These are phyloP conservation scores for Baeospora myosura DNA, from an alignment of 1,284 basidiomycete species.

Conservation along the genomic window DNA sequence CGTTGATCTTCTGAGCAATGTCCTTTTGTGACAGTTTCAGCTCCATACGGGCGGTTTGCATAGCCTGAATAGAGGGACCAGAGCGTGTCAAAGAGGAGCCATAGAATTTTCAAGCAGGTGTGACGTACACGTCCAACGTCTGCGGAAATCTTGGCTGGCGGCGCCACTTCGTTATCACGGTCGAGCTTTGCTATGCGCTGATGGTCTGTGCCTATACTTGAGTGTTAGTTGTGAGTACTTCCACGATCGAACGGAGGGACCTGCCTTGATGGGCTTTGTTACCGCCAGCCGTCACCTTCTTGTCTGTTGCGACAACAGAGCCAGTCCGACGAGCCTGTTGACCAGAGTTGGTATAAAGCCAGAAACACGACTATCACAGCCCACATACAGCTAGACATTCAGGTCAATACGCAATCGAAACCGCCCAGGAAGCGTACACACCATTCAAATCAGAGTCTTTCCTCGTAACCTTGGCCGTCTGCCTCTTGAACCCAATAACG, in stretches of 20 bases:
- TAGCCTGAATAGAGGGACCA: constrained; percentile 71
- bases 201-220: constrained; percentile 92
- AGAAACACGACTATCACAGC: neutral
- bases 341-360: neutral
- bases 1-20: constrained; percentile 87
- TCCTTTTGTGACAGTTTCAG: constrained; percentile 87
- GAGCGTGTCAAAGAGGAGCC: constrained; percentile 4
- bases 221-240: neutral
- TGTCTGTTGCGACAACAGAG: constrained; percentile 71
- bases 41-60: constrained; percentile 76
- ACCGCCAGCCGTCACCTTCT: constrained; percentile 55
- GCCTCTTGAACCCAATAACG: constrained; percentile 73
- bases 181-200: constrained; percentile 91
- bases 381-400: constrained; percentile 40
- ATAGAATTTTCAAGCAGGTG: neutral
- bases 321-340: constrained; percentile 53
- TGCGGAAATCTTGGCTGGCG: constrained; percentile 79
- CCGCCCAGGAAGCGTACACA: constrained; percentile 26
- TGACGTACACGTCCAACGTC: constrained; percentile 72
- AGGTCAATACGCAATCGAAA: constrained; percentile 8
- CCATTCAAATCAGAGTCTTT: constrained; percentile 68
- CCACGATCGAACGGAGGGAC: constrained; percentile 13
- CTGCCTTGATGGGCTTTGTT: constrained; percentile 72
- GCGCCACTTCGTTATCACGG: constrained; percentile 93
- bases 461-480: constrained; percentile 63